These are phyloP conservation scores for Salicornia ramosissima DNA, from an alignment of 148 eudicot genomes.

Conservation along the genomic window DNA sequence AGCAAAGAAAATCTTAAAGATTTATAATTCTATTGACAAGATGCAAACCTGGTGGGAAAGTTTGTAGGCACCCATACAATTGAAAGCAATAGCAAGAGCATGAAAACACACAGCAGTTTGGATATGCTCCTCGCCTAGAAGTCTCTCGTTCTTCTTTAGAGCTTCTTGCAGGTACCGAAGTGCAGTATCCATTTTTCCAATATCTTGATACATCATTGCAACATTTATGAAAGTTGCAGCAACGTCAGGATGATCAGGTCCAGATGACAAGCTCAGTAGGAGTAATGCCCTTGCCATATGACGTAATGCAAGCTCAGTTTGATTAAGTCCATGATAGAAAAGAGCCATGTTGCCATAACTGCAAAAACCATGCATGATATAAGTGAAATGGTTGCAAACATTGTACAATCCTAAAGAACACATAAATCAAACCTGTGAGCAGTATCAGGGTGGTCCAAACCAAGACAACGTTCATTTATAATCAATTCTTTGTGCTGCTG, in stretches of 20 bases:
- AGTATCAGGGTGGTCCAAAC: constrained; percentile 96
- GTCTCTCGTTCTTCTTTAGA: constrained; percentile 83
- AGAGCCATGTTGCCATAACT: constrained; percentile 99
- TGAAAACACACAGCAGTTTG: constrained; percentile 98
- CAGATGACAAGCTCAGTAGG: constrained; percentile 80
- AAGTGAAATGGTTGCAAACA: neutral
- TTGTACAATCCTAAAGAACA: neutral
- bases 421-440: constrained; percentile 72
- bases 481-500: constrained; percentile 99
- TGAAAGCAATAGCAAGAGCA: constrained; percentile 93
- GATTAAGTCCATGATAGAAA: constrained; percentile 93
- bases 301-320: constrained; percentile 85
- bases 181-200: constrained; percentile 83
- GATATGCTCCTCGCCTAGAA: constrained; percentile 91
- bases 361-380: constrained; percentile 25
- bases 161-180: constrained; percentile 98
- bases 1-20: neutral
- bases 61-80: constrained; percentile 88
- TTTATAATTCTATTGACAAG: constrained; percentile 1
- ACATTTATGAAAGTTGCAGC: constrained; percentile 95
- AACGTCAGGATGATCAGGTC: constrained; percentile 98
- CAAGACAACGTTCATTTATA: constrained; percentile 96
- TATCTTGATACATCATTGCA: constrained; percentile 99
- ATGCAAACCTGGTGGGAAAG: constrained; percentile 80
- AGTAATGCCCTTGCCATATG: constrained; percentile 96